A percentile compares a stretch with the other conserved stretches of the same genome.
phyloP scores from a whole-genome alignment of 176 grass and related monocot species.

The Oryza punctata region DNA sequence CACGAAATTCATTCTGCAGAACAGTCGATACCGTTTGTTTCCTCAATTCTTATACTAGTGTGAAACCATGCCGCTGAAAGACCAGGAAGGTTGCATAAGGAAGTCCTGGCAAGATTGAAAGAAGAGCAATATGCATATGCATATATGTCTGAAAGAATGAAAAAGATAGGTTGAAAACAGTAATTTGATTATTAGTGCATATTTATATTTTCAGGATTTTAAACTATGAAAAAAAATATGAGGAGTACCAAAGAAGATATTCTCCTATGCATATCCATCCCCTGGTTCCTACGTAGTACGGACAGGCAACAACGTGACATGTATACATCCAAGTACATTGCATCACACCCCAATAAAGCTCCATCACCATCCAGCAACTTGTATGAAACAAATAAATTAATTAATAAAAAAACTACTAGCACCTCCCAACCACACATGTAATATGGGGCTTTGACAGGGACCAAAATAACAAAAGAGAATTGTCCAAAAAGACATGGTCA shows the following conservation, averaged over 20 bases:
- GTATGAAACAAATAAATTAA: neutral
- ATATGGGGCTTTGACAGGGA: neutral
- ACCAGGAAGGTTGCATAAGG: neutral
- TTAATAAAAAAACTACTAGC: neutral
- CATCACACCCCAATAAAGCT: conserved; percentile 18
- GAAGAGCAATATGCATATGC: neutral
- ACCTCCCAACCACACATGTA: neutral
- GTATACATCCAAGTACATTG: conserved; percentile 33
- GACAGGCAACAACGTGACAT: neutral
- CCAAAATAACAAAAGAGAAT: neutral
- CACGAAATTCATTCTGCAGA: neutral
- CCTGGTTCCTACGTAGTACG: neutral
- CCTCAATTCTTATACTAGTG: conserved; percentile 18
- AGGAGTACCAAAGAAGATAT: neutral
- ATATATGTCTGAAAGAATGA: neutral
- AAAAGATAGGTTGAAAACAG: neutral
- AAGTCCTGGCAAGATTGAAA: neutral
- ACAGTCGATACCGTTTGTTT: conserved; percentile 25
- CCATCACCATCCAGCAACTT: conserved; percentile 24
- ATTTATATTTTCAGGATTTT: neutral
- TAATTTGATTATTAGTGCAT: neutral
- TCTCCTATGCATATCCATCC: neutral
- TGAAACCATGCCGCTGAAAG: conserved; percentile 39
- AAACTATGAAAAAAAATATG: neutral
- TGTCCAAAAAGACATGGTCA: neutral